Base-by-base conservation (phyloP, 2,329 filamentous ascomycete species). In the Magnaporthiopsis rhizophila region DNA sequence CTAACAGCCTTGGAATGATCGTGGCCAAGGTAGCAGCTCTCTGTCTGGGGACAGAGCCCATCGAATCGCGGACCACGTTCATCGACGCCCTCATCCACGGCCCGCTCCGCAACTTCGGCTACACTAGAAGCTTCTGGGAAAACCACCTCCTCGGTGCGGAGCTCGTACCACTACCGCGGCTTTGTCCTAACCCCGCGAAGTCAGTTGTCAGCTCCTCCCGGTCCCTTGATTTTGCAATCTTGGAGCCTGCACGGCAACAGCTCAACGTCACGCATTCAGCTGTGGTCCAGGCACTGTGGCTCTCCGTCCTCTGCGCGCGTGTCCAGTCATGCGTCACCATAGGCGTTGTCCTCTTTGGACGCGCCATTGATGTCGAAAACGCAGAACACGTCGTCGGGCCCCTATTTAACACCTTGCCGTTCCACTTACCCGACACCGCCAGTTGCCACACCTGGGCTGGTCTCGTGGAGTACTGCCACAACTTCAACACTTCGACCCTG, bases 391-490 rank as follows among this genome's bases (percentile, higher is more conserved):
- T 90, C 0, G 83, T 95, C 58, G 94, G 93, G 0, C 93, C 94
- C 0, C 77, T 97, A 26, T 96, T 97, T 81, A 97, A 97, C 72
- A 97, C 92, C 0, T 78, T 97, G 1, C 92, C 93, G 0, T 92
- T 89, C 72, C 81, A 84, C 64, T 7, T 58, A 18, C 26, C 57
- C 57, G 57, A 30, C 15, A 65, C 66, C n/a, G 56, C 61, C 1
- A 32, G 59, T 57, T 71, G 74, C 0, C 77, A 81, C 5, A 85
- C 80, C 0, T 92, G 89, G 86, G 72, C 76, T 0, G 80, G 83
- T 0, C 74, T 92, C 1, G 78, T 92, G 28, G 79, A 76, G 21
- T 76, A 79, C 62, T 91, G 89, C 66, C 91, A 97, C 69, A 76
- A 85, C 0, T 92, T 89, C 72, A 91, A 91, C 71, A 82, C 86